phyloP scores from a whole-genome alignment of 2,329 filamentous ascomycete species.

The Aspergillus oerlinghausenensis region DNA sequence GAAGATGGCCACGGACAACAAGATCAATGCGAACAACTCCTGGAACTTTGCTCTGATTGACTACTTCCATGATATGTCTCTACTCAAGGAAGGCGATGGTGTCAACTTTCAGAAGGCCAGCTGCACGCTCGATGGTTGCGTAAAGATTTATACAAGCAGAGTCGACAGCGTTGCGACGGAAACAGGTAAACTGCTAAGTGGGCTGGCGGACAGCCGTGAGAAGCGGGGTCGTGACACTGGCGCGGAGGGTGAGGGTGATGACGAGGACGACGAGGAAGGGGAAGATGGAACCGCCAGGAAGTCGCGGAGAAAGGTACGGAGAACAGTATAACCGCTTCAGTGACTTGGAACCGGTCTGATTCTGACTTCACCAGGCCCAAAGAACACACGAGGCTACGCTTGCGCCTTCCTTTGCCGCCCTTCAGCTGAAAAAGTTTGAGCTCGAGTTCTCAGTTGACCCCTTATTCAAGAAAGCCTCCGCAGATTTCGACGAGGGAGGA shows the following conservation, averaged over 20 bases:
- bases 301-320: constrained; percentile 64
- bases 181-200: constrained; percentile 90
- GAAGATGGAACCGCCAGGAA: constrained; percentile 47
- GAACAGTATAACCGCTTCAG: neutral
- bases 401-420: constrained; percentile 76
- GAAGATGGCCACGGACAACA: constrained; percentile 99
- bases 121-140: constrained; percentile 93
- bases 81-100: constrained; percentile 90
- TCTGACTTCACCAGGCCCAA: constrained; percentile 47
- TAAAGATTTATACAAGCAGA: constrained; percentile 98
- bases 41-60: constrained; percentile 99
- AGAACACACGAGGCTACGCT: constrained; percentile 90
- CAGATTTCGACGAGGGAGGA: constrained; percentile 96
- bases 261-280: constrained; percentile 56
- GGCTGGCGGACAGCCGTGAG: constrained; percentile 71
- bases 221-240: constrained; percentile 64
- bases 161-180: constrained; percentile 98
- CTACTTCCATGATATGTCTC: constrained; percentile 98
- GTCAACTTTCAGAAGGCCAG: constrained; percentile 99
- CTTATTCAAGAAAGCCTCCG: constrained; percentile 97
- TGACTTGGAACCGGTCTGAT: constrained; percentile 9
- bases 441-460: constrained; percentile 95
- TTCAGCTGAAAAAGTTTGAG: constrained; percentile 96
- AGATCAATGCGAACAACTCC: constrained; percentile 95
- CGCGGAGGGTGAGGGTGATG: constrained; percentile 57